Evolutionary conservation across 352 stramenopile genomes (phyloP), one percentile per base, ranked within the genome.

Genomic region (Pythium monospermum): DNA sequence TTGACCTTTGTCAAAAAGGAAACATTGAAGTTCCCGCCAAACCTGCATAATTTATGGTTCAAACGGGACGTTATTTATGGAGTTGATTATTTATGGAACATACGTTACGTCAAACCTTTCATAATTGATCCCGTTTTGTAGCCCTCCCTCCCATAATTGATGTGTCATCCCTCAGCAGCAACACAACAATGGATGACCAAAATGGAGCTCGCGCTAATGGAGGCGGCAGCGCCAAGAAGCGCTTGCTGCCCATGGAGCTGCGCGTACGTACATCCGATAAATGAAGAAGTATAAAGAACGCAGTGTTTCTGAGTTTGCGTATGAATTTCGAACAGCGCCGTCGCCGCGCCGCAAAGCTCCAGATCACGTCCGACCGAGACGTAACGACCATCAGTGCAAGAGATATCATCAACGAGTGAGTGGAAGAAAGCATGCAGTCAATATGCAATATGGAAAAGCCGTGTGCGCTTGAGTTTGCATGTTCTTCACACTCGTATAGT

Each of bases 221-320:
- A 27, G 26, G 38, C 12, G 35, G 54, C n/a, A 49, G 44, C 39
- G 62, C 47, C 27, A 85, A 83, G 61, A 85, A 84, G 65, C 65
- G 79, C 8, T 54, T 90, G 19, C 59, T 90, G 35, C 79, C 79
- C 1, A 90, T 76, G 70, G 79, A 90, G 26, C 39, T 90, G 50
- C 71, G 79, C 44, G 79, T 90, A 25, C 38, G 79, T 73, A 5
- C 6, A 30, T 45, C 10, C 1, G 25, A n/a, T 11, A 6, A 27
- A 4, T n/a, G 16, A 30, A 18, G 0, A 2, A 6, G n/a, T n/a
- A n/a, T n/a, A n/a, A n/a, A n/a, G n/a, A n/a, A n/a, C n/a, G 19
- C 25, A 11, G 4, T 57, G 40, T 33, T 39, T 21, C 44, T 44
- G 18, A n/a, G 4, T 50, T n/a, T n/a, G n/a, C n/a, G n/a, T 43